Evolutionary conservation across 129 eudicot genomes (phyloP).

Genomic region (Helichrysum umbraculigerum): DNA sequence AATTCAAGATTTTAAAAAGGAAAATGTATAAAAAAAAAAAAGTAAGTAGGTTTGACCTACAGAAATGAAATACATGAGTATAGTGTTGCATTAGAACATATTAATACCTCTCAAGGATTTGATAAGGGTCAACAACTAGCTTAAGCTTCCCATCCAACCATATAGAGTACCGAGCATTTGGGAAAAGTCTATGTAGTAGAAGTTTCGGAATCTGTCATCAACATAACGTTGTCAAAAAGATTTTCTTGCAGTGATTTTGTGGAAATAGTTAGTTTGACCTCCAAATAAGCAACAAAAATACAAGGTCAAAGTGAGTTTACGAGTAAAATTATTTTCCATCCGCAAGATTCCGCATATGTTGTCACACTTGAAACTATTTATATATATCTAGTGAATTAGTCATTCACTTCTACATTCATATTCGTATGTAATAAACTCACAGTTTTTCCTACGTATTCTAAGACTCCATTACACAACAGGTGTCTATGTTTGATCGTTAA

Average conservation of each 20-base stretch:
- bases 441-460: too few relatives aligned
- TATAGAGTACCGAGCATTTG: slow-evolving; percentile 69
- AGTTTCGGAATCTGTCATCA: slow-evolving; percentile 69
- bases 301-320: too few relatives aligned
- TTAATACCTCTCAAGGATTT: slow-evolving; percentile 71
- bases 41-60: background rate
- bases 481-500: too few relatives aligned
- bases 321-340: background rate
- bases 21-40: too few relatives aligned
- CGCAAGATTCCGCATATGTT: background rate
- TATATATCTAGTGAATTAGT: background rate
- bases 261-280: too few relatives aligned
- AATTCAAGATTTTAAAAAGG: too few relatives aligned
- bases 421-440: too few relatives aligned
- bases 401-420: background rate
- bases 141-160: slow-evolving; percentile 89
- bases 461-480: too few relatives aligned
- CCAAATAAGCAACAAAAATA: too few relatives aligned
- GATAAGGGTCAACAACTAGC: slow-evolving; percentile 84
- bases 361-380: background rate
- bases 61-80: background rate
- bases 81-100: slow-evolving; percentile 14
- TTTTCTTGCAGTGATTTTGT: too few relatives aligned
- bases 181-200: slow-evolving; percentile 75
- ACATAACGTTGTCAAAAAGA: background rate